Evolutionary conservation across 2,329 filamentous ascomycete species (phyloP).

Genomic region (Gaeumannomyces sp.): DNA sequence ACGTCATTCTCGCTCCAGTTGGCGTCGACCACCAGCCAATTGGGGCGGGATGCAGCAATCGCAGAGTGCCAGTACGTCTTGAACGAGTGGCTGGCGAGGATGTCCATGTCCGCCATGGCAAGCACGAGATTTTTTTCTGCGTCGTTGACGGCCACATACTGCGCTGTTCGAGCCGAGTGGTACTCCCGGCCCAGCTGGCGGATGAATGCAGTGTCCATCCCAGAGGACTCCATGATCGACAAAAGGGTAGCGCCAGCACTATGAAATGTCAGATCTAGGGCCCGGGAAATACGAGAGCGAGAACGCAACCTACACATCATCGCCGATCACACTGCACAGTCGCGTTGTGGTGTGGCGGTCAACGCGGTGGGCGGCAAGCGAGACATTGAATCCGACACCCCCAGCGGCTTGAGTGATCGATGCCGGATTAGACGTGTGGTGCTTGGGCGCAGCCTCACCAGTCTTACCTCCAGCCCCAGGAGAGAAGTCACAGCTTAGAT

Average conservation of each 20-base stretch:
- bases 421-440: conserved; percentile 82
- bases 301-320: conserved; percentile 58
- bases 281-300: neutral
- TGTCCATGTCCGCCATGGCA: conserved; percentile 93
- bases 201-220: conserved; percentile 60
- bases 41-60: conserved; percentile 51
- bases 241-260: conserved; percentile 70
- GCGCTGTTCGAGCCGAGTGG: conserved; percentile 63
- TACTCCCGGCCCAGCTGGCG: conserved; percentile 44
- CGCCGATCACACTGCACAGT: conserved; percentile 74
- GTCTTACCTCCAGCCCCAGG: conserved; percentile 21
- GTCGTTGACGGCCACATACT: conserved; percentile 89
- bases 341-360: conserved; percentile 56
- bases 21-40: conserved; percentile 77
- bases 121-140: conserved; percentile 75
- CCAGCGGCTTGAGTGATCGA: conserved; percentile 77
- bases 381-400: conserved; percentile 89
- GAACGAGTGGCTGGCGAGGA: conserved; percentile 57
- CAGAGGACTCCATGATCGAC: conserved; percentile 54
- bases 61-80: conserved; percentile 54
- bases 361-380: conserved; percentile 68
- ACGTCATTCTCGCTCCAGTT: conserved; percentile 73
- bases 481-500: conserved; percentile 74
- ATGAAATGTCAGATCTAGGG: conserved; percentile 2
- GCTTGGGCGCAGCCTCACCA: conserved; percentile 34